Conservation (phyloP, 805 yeast genomes). For the Zygotorulaspora danielsina region DNA sequence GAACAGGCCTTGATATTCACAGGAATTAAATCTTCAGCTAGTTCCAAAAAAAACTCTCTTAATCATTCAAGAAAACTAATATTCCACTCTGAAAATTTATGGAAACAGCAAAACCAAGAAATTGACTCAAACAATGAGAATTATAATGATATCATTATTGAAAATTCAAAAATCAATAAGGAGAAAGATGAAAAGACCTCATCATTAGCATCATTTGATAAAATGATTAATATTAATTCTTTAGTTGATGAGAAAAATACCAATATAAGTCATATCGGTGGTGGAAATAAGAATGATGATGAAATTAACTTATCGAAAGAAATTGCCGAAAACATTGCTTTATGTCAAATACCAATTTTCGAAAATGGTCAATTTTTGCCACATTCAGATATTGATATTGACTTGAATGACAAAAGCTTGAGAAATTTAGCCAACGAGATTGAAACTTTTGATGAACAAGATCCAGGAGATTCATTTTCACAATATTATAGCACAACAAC, state of each 20-base stretch:
- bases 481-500: constrained; percentile 8
- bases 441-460: constrained; percentile 15
- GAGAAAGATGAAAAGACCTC: background rate
- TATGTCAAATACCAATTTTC: constrained; percentile 18
- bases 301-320: constrained; percentile 17
- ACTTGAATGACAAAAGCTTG: constrained; percentile 1
- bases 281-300: constrained; percentile 8
- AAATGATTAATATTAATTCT: background rate
- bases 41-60: constrained; percentile 2
- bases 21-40: constrained; percentile 17
- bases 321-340: constrained; percentile 18
- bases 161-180: background rate
- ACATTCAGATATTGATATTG: background rate
- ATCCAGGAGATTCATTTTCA: constrained; percentile 7
- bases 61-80: constrained; percentile 14
- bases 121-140: constrained; percentile 3
- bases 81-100: constrained; percentile 15
- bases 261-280: background rate
- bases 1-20: constrained; percentile 29
- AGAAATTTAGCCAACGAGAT: constrained; percentile 14
- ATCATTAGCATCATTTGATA: background rate
- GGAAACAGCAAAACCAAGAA: constrained; percentile 2
- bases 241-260: background rate
- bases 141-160: constrained; percentile 1
- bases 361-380: constrained; percentile 9